Evolutionary conservation across 768 basidiomycete species (phyloP).

Genomic region (Mrakia hoshinonis): DNA sequence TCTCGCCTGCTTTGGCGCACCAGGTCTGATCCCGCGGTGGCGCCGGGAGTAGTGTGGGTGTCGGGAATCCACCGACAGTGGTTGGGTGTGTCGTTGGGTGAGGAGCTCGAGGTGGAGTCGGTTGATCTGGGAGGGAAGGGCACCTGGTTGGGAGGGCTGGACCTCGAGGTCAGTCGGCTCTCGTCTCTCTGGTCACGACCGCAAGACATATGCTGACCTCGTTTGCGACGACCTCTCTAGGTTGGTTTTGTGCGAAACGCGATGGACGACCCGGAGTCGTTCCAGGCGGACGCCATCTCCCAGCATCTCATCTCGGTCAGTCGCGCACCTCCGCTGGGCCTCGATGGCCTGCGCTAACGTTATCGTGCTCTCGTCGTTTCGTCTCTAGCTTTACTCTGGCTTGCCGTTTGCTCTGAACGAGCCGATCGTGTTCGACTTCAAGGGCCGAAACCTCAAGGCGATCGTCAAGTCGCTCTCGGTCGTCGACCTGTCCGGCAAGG

Average conservation of each 20-base stretch:
- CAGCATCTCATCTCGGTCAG: conserved; percentile 52
- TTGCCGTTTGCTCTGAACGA: conserved; percentile 62
- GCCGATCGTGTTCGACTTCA: conserved; percentile 74
- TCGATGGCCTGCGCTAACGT: not conserved
- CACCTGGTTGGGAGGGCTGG: conserved; percentile 62
- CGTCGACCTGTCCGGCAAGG: conserved; percentile 49
- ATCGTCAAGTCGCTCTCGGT: conserved; percentile 54
- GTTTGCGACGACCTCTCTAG: conserved; percentile 42
- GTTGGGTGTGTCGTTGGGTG: conserved; percentile 78
- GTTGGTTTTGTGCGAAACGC: conserved; percentile 43
- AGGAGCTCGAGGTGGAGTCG: conserved; percentile 61
- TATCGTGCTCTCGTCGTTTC: not conserved
- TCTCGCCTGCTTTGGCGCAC: not conserved
- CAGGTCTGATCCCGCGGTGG: conserved; percentile 46
- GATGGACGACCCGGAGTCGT: conserved; percentile 51
- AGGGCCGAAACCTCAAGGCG: conserved; percentile 71
- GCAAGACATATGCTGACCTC: not conserved
- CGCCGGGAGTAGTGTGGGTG: conserved; percentile 63
- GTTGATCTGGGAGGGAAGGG: conserved; percentile 48
- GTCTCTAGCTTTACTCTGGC: conserved; percentile 55
- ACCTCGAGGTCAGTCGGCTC: conserved; percentile 52
- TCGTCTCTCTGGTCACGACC: not conserved
- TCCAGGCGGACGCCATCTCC: conserved; percentile 78
- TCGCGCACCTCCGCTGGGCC: not conserved
- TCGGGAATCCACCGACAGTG: conserved; percentile 75